These are phyloP conservation scores for Paramecium bursaria DNA, from an alignment of 73 alveolate genomes.

Conservation along the genomic window DNA sequence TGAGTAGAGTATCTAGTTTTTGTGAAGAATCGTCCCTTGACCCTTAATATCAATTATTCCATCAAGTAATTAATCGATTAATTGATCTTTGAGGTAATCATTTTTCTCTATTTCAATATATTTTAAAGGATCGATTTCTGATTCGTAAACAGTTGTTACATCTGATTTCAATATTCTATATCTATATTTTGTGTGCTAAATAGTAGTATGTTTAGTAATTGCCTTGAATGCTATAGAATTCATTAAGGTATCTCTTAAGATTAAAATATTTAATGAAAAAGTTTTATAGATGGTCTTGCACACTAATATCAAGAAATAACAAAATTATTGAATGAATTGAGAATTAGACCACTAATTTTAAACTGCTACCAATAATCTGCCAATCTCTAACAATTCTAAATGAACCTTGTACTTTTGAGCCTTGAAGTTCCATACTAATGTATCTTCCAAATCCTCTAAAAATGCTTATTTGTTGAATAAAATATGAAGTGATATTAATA, in stretches of 20 bases:
- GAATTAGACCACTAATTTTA: background rate
- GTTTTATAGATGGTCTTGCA: background rate
- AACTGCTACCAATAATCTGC: background rate
- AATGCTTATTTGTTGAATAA: background rate
- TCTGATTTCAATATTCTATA: no score
- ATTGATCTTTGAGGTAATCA: no score
- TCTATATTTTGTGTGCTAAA: no score
- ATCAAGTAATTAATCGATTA: no score
- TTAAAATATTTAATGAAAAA: background rate
- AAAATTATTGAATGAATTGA: background rate
- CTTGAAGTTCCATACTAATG: background rate
- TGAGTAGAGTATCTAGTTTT: no score
- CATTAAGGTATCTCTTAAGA: slow-evolving; percentile 16
- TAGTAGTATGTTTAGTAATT: no score
- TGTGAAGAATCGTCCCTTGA: no score
- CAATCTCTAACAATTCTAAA: slow-evolving; percentile 4
- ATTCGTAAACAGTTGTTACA: no score
- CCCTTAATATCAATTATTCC: no score
- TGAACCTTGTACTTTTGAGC: background rate
- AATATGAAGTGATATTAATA: background rate
- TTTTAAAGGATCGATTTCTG: no score
- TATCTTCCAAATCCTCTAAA: slow-evolving; percentile 43
- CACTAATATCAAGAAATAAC: background rate
- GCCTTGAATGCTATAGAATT: no score
- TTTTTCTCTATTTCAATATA: no score